A percentile compares a stretch with the other conserved stretches of the same genome.
These are phyloP conservation scores for Pestalotiopsis sp. DNA, from an alignment of 2,329 filamentous ascomycete species.

Conservation along the genomic window DNA sequence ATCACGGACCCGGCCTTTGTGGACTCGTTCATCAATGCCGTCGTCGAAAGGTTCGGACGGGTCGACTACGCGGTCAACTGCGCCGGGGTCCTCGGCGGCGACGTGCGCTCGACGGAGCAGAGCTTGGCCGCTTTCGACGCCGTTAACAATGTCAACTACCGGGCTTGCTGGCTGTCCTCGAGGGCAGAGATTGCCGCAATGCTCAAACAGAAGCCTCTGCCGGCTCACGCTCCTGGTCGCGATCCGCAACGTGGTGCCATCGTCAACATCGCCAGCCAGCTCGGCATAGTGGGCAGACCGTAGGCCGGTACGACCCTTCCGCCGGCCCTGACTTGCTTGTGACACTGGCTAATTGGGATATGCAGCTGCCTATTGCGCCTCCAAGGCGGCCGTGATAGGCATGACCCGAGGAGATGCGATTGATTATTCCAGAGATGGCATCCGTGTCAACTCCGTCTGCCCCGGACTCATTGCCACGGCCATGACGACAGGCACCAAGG, in stretches of 20 bases:
- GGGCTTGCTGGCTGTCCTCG: constrained; percentile 49
- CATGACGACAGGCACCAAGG: constrained; percentile 43
- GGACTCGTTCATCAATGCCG: constrained; percentile 35
- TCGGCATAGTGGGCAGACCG: constrained; percentile 43
- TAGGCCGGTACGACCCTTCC: constrained; percentile 23
- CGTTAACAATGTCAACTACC: constrained; percentile 58
- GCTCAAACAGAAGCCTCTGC: constrained; percentile 44
- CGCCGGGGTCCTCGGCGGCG: constrained; percentile 51
- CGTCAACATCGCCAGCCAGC: constrained; percentile 55
- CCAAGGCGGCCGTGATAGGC: constrained; percentile 60
- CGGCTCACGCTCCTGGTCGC: constrained; percentile 40
- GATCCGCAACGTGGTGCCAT: constrained; percentile 39
- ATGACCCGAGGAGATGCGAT: constrained; percentile 60
- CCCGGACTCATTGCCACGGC: constrained; percentile 49
- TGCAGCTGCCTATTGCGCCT: constrained; percentile 49
- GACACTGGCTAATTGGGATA: neutral
- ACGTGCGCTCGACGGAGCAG: constrained; percentile 46
- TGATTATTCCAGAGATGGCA: constrained; percentile 50
- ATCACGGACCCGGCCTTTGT: constrained; percentile 49
- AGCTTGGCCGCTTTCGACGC: constrained; percentile 49
- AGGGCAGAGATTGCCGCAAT: constrained; percentile 46
- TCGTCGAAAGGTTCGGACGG: constrained; percentile 39
- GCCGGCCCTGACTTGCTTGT: constrained; percentile 33
- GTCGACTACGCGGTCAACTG: constrained; percentile 61
- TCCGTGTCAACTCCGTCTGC: constrained; percentile 40